Base-by-base conservation (phyloP, 257 asterid species). In the Ligustrum vulgare region DNA sequence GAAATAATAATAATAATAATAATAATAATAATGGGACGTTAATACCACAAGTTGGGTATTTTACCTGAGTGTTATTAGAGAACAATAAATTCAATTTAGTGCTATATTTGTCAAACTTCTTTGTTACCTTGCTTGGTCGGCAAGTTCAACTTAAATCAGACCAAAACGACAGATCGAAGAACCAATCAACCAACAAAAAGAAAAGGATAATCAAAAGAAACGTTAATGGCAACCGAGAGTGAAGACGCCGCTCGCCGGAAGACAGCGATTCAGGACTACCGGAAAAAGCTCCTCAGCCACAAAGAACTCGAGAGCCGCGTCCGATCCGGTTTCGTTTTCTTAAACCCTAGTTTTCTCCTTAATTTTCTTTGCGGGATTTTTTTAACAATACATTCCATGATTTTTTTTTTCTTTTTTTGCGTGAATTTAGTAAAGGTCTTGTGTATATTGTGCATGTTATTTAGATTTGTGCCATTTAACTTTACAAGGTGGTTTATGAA, bases 201-300 rank as follows among this genome's bases (percentile, higher is more conserved):
- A 28, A 1, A 28, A 28, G 31, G 31, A 11, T 10, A 45, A 56
- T 56, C 63, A 54, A n/a, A 7, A 20, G 31, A 56, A 56, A 6
- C 32, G 11, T 20, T 56, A 56, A 83, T 81, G 82, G 71, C 84
- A 33, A 72, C 34, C 41, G 87, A 83, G 56, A 37, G 76, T 13
- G 84, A 83, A 80, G 87, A 83, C 31, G 84, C 79, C 72, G 82
- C 69, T 18, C 84, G 87, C 8, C 87, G 87, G 65, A 82, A 78
- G 25, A 72, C 78, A 1, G 80, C 84, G 4, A 12, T 66, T 39
- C 70, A 82, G 18, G 87, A 83, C 16, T 83, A 83, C 45, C 80
- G 87, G 74, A 83, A 77, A 65, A 83, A 83, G 77, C 82, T 83
- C 7, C 87, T 83, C 69, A 82, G 68, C 34, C 87, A 83, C 20